Evolutionary conservation across 345 rosid genomes (phyloP), one percentile per base, ranked within the genome.

Genomic region (Eucalyptus cladocalyx): DNA sequence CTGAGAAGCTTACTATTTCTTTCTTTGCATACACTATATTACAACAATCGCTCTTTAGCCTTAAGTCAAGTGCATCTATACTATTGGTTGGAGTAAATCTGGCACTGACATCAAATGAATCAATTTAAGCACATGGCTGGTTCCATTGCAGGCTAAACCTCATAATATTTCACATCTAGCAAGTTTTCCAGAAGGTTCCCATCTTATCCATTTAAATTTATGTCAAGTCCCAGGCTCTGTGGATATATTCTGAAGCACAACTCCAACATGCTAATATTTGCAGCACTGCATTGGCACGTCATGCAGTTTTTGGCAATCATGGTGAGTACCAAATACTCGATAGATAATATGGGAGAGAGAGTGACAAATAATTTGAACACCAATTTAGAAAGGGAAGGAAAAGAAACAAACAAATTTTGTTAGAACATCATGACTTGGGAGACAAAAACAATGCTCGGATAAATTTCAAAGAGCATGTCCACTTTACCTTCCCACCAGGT

Each of bases 401-500:
- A 24, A 72, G 83, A 40, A 72, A 37, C 2, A 2, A 72, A 37
- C 45, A 72, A 37, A 72, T 21, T 40, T 72, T 72, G 83, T 72
- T 21, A 19, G 83, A 72, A 21, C 28, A 40, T 72, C 83, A 3
- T 21, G 14, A 37, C 83, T 37, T 6, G 8, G 45, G 81, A 72
- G 42, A 18, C 23, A 72, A 72, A 21, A 37, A 72, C 28, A 72
- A 72, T 72, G 83, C 47, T 19, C 24, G 1, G 28, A 86, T 17
- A 86, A 40, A 86, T 49, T 49, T 49, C 43, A 50, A 37, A 72
- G 83, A 72, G 43, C 83, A 72, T 72, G 83, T 72, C 83, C 28
- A 72, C 47, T 19, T 89, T 95, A 97, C 99, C 96, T 96, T 90
- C 99, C 98, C 87, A 96, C 97, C 91, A 93, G 81, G 89, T 96